Evolutionary conservation across 768 basidiomycete species (phyloP).

Genomic region (Termitomyces sp.): DNA sequence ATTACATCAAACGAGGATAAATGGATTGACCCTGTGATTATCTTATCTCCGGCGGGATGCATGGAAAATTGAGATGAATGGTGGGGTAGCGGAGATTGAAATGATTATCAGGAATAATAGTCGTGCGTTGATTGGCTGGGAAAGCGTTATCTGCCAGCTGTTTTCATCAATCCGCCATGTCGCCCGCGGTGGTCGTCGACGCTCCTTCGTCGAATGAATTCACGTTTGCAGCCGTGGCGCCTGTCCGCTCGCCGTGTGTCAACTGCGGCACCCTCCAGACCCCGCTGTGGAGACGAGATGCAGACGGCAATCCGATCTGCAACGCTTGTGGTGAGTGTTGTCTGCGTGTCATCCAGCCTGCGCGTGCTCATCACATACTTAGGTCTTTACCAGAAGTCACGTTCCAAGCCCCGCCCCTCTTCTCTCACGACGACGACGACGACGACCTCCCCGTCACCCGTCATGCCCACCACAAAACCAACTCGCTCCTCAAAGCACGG

Average conservation of each 20-base stretch:
- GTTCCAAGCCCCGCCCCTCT: constrained; percentile 68
- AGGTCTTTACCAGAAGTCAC: constrained; percentile 86
- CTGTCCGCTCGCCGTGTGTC: constrained; percentile 45
- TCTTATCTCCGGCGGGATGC: not conserved
- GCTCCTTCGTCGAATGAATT: constrained; percentile 11
- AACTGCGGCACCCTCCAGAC: constrained; percentile 77
- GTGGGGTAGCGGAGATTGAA: constrained; percentile 11
- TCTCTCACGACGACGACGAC: constrained; percentile 26
- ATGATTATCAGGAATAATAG: constrained; percentile 21
- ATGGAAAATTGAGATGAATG: not conserved
- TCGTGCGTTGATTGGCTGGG: constrained; percentile 26
- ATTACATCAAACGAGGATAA: too few species aligned
- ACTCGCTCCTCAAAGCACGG: constrained; percentile 26
- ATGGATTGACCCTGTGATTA: too few species aligned
- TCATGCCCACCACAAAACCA: constrained; percentile 4
- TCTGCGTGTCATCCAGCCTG: not conserved
- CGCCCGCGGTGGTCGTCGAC: constrained; percentile 16
- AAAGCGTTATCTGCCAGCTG: constrained; percentile 19
- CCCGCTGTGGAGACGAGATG: constrained; percentile 81
- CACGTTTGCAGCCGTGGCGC: constrained; percentile 12
- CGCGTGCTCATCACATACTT: constrained; percentile 6
- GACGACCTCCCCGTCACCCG: constrained; percentile 7
- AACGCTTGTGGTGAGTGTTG: constrained; percentile 70
- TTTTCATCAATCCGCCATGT: constrained; percentile 5
- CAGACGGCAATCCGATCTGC: constrained; percentile 79